Percentiles rank a stretch among this genome's conserved stretches.
Evolutionary conservation across 2,329 filamentous ascomycete genomes (phyloP).

Genomic region (Diaporthe caulivora): DNA sequence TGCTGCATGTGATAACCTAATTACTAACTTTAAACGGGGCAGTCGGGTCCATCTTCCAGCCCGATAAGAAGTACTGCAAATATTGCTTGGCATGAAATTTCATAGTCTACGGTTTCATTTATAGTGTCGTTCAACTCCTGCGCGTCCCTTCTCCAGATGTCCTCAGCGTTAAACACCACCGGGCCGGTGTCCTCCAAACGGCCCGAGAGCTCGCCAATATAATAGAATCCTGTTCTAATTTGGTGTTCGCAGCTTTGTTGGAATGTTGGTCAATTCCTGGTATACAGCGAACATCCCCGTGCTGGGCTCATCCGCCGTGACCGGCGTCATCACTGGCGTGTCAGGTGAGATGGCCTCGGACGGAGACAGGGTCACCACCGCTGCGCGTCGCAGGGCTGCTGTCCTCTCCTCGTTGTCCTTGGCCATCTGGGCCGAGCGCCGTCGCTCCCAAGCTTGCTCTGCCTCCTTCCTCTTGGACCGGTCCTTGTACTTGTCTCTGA

Average conservation of each 20-base stretch:
- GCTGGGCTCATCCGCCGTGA: not conserved
- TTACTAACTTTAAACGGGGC: not conserved
- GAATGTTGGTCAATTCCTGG: slow-evolving; percentile 16
- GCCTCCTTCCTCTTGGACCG: slow-evolving; percentile 28
- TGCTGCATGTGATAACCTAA: not conserved
- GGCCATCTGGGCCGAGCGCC: slow-evolving; percentile 37
- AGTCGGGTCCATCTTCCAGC: not conserved
- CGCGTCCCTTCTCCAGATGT: not conserved
- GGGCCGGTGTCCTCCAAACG: too few relatives aligned
- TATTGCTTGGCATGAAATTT: not conserved
- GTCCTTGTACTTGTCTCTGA: slow-evolving; percentile 16
- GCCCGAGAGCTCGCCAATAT: too few relatives aligned
- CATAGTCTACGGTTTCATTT: not conserved
- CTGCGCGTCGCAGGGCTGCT: slow-evolving; percentile 24
- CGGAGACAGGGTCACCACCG: slow-evolving; percentile 15
- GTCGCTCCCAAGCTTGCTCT: slow-evolving; percentile 36
- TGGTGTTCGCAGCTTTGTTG: not conserved
- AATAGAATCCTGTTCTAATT: not conserved
- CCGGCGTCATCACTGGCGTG: slow-evolving; percentile 18
- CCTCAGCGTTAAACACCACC: not conserved
- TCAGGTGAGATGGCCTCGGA: slow-evolving; percentile 18
- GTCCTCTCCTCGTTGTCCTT: slow-evolving; percentile 37
- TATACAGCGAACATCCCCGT: slow-evolving; percentile 39
- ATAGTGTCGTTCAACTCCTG: not conserved
- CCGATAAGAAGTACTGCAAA: not conserved